These are phyloP conservation scores for Podospora anserina DNA, from an alignment of 495 filamentous ascomycete genomes.

Conservation along the genomic window DNA sequence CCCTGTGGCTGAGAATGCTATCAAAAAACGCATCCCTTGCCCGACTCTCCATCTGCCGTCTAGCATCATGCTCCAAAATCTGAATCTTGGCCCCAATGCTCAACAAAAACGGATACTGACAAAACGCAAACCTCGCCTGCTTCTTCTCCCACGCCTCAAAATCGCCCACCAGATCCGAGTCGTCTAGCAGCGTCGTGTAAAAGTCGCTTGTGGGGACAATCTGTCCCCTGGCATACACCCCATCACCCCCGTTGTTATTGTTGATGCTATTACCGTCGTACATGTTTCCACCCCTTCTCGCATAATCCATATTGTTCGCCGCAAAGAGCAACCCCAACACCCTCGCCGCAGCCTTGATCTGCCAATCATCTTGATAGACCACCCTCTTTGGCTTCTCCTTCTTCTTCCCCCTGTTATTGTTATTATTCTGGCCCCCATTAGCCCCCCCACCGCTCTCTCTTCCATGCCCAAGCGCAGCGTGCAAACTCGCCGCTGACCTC, in stretches of 20 bases:
- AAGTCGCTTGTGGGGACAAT: slow-evolving; percentile 74
- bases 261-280: not conserved
- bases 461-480: slow-evolving; percentile 68
- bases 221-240: slow-evolving; percentile 30
- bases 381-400: slow-evolving; percentile 54
- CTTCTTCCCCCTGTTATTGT: slow-evolving; percentile 39
- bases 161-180: slow-evolving; percentile 79
- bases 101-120: slow-evolving; percentile 90
- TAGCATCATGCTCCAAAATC: slow-evolving; percentile 86
- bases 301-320: slow-evolving; percentile 63
- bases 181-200: slow-evolving; percentile 84
- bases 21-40: slow-evolving; percentile 90
- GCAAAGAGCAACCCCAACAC: slow-evolving; percentile 81
- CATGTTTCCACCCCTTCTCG: slow-evolving; percentile 24
- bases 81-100: slow-evolving; percentile 93
- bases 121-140: slow-evolving; percentile 78
- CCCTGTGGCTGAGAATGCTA: slow-evolving; percentile 71
- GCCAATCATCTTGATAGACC: slow-evolving; percentile 84
- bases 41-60: slow-evolving; percentile 86
- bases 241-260: not conserved
- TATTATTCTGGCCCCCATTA: not conserved
- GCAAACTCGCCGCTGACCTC: slow-evolving; percentile 60
- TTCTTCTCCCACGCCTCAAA: slow-evolving; percentile 85
- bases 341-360: slow-evolving; percentile 76
- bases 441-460: slow-evolving; percentile 12